A percentile compares a stretch with the other conserved stretches of the same genome.
These are phyloP conservation scores for Porodaedalea pini DNA, from an alignment of 1,284 basidiomycete genomes.

Conservation along the genomic window DNA sequence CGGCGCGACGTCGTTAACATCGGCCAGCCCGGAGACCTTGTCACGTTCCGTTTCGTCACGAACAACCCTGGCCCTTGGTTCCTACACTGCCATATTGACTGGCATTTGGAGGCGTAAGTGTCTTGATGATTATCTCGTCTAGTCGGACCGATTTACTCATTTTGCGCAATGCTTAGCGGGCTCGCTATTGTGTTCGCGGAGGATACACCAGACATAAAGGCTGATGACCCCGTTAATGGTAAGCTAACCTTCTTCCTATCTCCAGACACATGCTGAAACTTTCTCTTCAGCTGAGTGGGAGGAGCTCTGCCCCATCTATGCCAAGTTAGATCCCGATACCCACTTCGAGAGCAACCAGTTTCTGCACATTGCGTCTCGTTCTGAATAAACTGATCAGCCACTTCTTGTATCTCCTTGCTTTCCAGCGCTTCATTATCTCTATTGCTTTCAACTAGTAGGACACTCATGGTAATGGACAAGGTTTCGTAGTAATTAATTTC, in stretches of 20 bases:
- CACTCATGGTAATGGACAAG: not conserved
- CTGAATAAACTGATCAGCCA: no score
- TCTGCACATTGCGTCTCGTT: no score
- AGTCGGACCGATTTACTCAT: not conserved
- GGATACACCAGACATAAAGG: constrained; percentile 8
- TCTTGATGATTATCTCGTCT: not conserved
- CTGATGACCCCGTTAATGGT: constrained; percentile 17
- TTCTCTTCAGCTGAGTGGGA: constrained; percentile 12
- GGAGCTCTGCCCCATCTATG: constrained; percentile 15
- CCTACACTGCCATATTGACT: constrained; percentile 38
- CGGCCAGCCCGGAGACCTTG: constrained; percentile 26
- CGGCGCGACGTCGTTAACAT: constrained; percentile 34
- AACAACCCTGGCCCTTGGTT: constrained; percentile 43
- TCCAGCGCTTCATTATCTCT: no score
- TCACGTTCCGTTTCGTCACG: constrained; percentile 36
- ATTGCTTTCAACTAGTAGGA: not conserved
- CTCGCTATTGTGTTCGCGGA: constrained; percentile 21
- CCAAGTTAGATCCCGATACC: constrained; percentile 17
- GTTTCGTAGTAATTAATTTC: no score
- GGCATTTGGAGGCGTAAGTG: constrained; percentile 25
- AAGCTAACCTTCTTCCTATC: not conserved
- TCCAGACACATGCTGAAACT: not conserved
- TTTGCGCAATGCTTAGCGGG: constrained; percentile 4
- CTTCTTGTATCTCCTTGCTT: no score
- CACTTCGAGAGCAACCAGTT: constrained; percentile 6